Base-by-base conservation (phyloP, 2,329 filamentous ascomycete genomes). In the Colletotrichum sp. region DNA sequence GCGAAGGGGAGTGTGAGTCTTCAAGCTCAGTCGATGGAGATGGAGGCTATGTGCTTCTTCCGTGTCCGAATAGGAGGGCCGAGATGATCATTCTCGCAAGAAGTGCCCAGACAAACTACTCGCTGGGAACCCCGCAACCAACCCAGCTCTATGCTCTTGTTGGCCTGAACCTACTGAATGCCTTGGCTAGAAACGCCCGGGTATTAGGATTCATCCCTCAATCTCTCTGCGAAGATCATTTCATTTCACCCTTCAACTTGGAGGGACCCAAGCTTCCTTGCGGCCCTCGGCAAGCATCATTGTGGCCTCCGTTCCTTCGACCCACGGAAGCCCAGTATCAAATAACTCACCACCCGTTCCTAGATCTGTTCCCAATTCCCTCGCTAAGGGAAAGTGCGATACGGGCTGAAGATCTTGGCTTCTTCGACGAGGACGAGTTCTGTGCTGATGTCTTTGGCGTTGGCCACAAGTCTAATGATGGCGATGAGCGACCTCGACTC, bases 361-460 rank as follows among this genome's bases (percentile, higher is more conserved):
- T 84, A 15, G 83, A 84, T 75, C 68, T 84, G 1, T 80, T 84
- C 21, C 83, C 83, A 5, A 79, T 80, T 8, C 79, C 83, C 0
- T 63, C 66, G 5, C 78, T 83, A 63, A 72, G 82, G n/a, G 80
- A 84, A 59, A 82, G 80, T 60, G 71, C 81, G 13, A 71, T 83
- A 8, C 64, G 63, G 6, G 65, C 64, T 8, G 52, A 76, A 9
- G 68, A 68, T n/a, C 63, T 72, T 18, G 70, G 62, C 6, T 52
- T 66, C 26, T 52, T 72, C n/a, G 73, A 75, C 18, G 73, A 75
- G 21, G 68, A 72, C 44, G 73, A 57, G 18, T 66, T 75, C 15
- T 75, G 73, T n/a, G 16, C 16, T 15, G 73, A 75, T 32, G 30
- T 76, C 5, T 64, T 77, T 15, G 65, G 68, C 24, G 18, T 67